Evolutionary conservation across 2,329 filamentous ascomycete genomes (phyloP).

Genomic region (Coniochaeta sp.): DNA sequence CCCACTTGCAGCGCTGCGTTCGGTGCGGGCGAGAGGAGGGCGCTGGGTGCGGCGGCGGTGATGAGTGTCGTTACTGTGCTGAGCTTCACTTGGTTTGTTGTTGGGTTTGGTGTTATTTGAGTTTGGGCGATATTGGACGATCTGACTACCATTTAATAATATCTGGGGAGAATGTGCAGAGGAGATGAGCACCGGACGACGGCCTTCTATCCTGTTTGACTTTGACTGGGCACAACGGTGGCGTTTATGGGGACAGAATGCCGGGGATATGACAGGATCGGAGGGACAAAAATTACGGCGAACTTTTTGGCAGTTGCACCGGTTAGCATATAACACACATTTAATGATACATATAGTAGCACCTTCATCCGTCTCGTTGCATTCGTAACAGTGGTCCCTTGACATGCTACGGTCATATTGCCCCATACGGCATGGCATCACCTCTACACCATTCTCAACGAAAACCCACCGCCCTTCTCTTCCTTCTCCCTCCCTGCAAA

Average conservation of each 20-base stretch:
- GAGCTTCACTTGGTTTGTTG: constrained; percentile 60
- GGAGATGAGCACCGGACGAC: neutral
- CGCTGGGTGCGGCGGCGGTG: constrained; percentile 41
- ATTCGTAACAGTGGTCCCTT: neutral
- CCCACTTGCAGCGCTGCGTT: constrained; percentile 49
- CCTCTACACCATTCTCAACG: constrained; percentile 52
- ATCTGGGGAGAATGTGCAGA: neutral
- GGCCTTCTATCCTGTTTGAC: neutral
- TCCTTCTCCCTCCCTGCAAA: constrained; percentile 61
- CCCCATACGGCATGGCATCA: no score
- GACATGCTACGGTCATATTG: neutral
- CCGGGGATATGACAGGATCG: neutral
- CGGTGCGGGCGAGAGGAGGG: constrained; percentile 37
- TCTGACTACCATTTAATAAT: no score
- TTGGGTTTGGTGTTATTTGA: constrained; percentile 39
- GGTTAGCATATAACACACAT: neutral
- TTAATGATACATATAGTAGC: constrained; percentile 8
- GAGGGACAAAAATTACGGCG: neutral
- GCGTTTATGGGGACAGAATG: neutral
- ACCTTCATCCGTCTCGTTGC: neutral
- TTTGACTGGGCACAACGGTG: no score
- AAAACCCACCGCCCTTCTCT: constrained; percentile 59
- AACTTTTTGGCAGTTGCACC: neutral
- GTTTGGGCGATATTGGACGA: no score
- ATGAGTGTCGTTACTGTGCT: constrained; percentile 51